Evolutionary conservation across 306 rosid species (phyloP).

Genomic region (Purshia tridentata): DNA sequence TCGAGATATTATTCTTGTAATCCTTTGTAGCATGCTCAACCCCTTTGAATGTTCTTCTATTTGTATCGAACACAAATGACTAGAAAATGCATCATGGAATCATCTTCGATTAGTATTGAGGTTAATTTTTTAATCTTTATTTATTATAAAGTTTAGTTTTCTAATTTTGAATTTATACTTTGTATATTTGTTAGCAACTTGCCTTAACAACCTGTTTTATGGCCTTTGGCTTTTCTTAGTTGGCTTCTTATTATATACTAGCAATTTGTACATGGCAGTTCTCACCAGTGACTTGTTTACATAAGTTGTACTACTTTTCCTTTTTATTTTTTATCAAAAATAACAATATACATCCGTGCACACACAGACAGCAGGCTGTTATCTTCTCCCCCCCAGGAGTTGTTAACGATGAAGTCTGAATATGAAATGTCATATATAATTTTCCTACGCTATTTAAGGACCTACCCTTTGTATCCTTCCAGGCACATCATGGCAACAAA

Average conservation of each 20-base stretch:
- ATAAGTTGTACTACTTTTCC: neutral
- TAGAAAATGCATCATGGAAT: slow-evolving; percentile 1
- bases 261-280: neutral
- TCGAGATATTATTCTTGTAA: neutral
- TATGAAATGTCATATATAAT: neutral
- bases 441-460: neutral
- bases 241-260: too few species aligned
- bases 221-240: neutral
- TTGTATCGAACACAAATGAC: neutral
- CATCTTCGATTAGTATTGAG: neutral
- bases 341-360: too few species aligned
- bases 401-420: neutral
- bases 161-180: neutral
- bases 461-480: neutral
- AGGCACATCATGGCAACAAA: slow-evolving; percentile 66
- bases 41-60: neutral
- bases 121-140: neutral
- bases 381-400: neutral
- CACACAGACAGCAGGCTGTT: neutral
- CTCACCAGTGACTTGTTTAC: neutral
- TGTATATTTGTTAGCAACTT: neutral
- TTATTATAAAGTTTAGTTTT: neutral
- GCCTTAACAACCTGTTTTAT: neutral
- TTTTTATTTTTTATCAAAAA: too few species aligned
- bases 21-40: neutral